Evolutionary conservation across 768 basidiomycete genomes (phyloP), one percentile per base, ranked within the genome.

Genomic region (Gloeophyllum trabeum): DNA sequence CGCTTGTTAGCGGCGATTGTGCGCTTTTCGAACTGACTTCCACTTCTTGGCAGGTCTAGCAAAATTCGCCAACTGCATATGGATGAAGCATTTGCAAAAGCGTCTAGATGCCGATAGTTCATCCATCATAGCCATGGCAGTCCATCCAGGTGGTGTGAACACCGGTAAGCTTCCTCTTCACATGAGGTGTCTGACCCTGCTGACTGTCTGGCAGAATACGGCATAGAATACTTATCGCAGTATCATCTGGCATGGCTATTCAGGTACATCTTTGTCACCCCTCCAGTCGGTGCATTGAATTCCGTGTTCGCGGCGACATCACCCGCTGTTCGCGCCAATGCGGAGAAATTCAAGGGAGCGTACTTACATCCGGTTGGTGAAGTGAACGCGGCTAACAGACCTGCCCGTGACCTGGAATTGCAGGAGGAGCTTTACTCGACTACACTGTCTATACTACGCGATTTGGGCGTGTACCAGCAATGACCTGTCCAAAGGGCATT

Each of bases 31-130:
- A 24, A 18, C 16, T 22, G 10, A 32, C 24, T 13, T 21, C 21
- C 16, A n/a, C 24, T 23, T 30, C 26, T 16, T 38, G 20, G 21
- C 44, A 79, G 79, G 52, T 0, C 53, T 65, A 25, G 61, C 71
- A 37, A 80, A 81, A 51, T 55, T 78, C n/a, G 65, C 69, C 14
- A 64, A 63, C 39, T 55, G 71, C 23, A 60, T 79, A 14, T 76
- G 65, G 45, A 67, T 66, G 1, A 66, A 61, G 22, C 63, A 70
- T 46, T 56, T 81, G 14, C 75, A 80, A 43, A 60, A 59, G 24
- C 67, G 53, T 18, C 55, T 80, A 22, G 62, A 68, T 35, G 52
- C 49, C 0, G 52, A 56, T 26, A 56, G 53, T 13, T 50, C 60
- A 0, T 58, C 47, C 59, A 66, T 70, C 59, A 71, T 49, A 3